These are phyloP conservation scores for Elsinoe necatrix DNA, from an alignment of 2,329 filamentous ascomycete species.

Conservation along the genomic window DNA sequence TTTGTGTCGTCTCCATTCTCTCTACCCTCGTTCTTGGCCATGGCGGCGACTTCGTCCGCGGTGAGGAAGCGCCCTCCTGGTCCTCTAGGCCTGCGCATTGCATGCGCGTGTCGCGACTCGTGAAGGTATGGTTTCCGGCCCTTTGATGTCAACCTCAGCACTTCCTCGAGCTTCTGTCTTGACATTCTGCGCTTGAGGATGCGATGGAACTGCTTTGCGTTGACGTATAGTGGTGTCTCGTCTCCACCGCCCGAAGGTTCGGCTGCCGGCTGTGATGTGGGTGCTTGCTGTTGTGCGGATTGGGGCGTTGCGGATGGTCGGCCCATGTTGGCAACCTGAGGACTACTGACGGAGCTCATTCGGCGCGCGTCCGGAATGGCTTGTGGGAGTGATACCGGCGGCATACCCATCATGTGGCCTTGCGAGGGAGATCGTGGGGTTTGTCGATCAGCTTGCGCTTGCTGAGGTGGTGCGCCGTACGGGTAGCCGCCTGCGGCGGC, in stretches of 20 bases:
- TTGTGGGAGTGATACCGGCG: conserved; percentile 49
- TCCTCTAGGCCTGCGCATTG: conserved; percentile 88
- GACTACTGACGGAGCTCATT: conserved; percentile 54
- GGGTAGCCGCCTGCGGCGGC: conserved; percentile 78
- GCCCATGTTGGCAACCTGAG: conserved; percentile 37
- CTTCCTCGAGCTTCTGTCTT: conserved; percentile 86
- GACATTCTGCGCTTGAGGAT: conserved; percentile 92
- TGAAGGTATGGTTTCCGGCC: conserved; percentile 95
- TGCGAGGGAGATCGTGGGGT: conserved; percentile 69
- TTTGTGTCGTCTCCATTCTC: conserved; percentile 23
- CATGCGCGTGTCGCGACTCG: conserved; percentile 95
- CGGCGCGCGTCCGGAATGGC: conserved; percentile 18
- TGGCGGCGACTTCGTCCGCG: conserved; percentile 85
- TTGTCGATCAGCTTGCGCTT: conserved; percentile 61
- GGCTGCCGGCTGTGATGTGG: background rate
- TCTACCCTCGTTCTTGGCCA: conserved; percentile 57
- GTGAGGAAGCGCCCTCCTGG: conserved; percentile 94
- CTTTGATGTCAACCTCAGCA: conserved; percentile 83
- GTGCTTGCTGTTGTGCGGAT: conserved; percentile 32
- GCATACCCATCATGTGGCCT: conserved; percentile 51
- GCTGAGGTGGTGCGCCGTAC: conserved; percentile 56
- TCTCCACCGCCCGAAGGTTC: conserved; percentile 58
- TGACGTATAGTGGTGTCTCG: conserved; percentile 93
- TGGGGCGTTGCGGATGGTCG: conserved; percentile 7
- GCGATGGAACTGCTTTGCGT: conserved; percentile 96